A percentile compares a stretch with the other conserved stretches of the same genome.
phyloP scores from a whole-genome alignment of 2,329 filamentous ascomycete species.

The Penicillium sp. region DNA sequence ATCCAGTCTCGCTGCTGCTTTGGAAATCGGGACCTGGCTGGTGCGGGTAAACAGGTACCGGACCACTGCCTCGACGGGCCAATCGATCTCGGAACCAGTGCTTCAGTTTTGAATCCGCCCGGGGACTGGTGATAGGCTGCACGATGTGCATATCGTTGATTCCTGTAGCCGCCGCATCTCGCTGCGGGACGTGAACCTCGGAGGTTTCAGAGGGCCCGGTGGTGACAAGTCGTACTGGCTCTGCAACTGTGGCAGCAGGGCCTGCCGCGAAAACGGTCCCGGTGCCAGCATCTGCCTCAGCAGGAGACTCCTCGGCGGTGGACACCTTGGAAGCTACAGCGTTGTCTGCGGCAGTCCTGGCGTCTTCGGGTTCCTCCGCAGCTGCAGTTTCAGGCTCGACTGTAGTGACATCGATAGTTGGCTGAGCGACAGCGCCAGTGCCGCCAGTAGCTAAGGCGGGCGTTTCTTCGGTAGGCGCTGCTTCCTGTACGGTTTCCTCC shows the following conservation, averaged over 20 bases:
- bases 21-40: conserved; percentile 27
- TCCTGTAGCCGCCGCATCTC: conserved; percentile 16
- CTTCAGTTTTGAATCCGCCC: conserved; percentile 39
- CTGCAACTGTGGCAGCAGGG: conserved; percentile 1
- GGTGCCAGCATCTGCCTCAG: conserved; percentile 4
- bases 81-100: conserved; percentile 40
- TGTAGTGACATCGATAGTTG: too few species aligned
- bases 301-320: neutral
- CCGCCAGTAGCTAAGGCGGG: neutral
- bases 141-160: conserved; percentile 15
- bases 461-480: neutral
- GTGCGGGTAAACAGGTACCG: conserved; percentile 26
- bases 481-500: neutral
- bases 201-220: conserved; percentile 9
- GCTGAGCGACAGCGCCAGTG: too few species aligned
- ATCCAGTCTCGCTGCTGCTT: conserved; percentile 20
- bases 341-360: neutral
- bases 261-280: conserved; percentile 6
- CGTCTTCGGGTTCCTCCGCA: neutral
- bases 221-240: conserved; percentile 9
- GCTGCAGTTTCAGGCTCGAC: neutral
- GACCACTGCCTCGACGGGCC: conserved; percentile 32
- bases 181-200: conserved; percentile 3
- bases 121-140: conserved; percentile 26
- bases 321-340: conserved; percentile 1